Evolutionary conservation across 306 rosid genomes (phyloP).

Genomic region (Prunus mira): DNA sequence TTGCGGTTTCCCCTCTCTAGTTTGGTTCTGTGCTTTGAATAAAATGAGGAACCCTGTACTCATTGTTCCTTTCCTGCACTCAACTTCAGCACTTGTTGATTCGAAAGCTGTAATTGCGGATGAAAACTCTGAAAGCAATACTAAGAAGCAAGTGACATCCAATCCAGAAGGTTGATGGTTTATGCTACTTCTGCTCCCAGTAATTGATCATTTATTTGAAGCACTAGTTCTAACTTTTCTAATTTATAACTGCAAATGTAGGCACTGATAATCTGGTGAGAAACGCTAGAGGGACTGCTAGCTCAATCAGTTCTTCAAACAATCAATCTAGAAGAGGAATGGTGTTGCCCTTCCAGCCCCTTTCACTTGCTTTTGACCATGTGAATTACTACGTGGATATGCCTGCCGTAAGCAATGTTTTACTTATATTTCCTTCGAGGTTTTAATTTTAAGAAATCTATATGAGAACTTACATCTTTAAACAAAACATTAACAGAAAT

Average conservation of each 20-base stretch:
- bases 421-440: neutral
- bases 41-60: neutral
- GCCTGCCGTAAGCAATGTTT: slow-evolving; percentile 16
- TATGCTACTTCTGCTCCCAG: neutral
- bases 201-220: neutral
- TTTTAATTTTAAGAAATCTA: neutral
- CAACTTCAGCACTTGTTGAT: slow-evolving; percentile 53
- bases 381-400: slow-evolving; percentile 29
- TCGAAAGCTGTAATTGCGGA: slow-evolving; percentile 49
- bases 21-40: neutral
- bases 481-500: neutral
- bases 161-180: neutral
- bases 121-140: slow-evolving; percentile 28
- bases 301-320: slow-evolving; percentile 1
- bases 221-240: neutral
- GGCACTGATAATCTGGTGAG: neutral
- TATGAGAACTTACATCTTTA: neutral
- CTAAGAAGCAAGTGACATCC: slow-evolving; percentile 10
- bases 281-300: neutral
- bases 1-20: neutral
- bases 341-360: slow-evolving; percentile 35
- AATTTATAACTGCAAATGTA: neutral
- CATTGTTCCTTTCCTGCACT: neutral
- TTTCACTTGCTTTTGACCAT: slow-evolving; percentile 24
- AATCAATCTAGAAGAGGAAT: slow-evolving; percentile 18